Percentiles rank a stretch among this genome's conserved stretches.
Evolutionary conservation across 2,329 filamentous ascomycete species (phyloP).

Genomic region (Aspergillus terreus): DNA sequence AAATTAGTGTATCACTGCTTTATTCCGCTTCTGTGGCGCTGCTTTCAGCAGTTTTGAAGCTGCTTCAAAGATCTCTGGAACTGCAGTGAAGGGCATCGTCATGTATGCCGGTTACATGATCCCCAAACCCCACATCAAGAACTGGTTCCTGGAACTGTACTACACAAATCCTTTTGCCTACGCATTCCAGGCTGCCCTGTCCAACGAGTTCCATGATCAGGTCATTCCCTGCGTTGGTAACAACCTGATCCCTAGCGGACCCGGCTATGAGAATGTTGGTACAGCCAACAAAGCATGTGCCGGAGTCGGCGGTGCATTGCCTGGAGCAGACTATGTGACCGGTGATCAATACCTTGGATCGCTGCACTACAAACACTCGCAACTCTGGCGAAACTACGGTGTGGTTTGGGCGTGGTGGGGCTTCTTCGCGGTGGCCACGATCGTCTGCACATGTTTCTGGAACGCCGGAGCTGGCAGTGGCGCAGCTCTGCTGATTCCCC

Average conservation of each 20-base stretch:
- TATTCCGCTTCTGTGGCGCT: slow-evolving; percentile 54
- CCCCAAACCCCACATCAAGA: slow-evolving; percentile 42
- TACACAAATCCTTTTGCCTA: slow-evolving; percentile 32
- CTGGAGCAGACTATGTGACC: slow-evolving; percentile 47
- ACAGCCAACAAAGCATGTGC: slow-evolving; percentile 44
- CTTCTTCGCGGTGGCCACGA: slow-evolving; percentile 55
- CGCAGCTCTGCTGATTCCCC: slow-evolving; percentile 56
- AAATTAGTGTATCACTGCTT: slow-evolving; percentile 49
- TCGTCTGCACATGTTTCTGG: slow-evolving; percentile 56
- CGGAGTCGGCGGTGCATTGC: slow-evolving; percentile 52
- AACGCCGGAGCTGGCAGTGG: slow-evolving; percentile 41
- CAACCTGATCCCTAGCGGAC: slow-evolving; percentile 27
- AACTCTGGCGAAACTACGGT: slow-evolving; percentile 58
- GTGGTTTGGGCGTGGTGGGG: slow-evolving; percentile 60
- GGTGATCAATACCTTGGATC: slow-evolving; percentile 56
- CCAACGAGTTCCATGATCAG: slow-evolving; percentile 29
- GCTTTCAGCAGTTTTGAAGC: slow-evolving; percentile 53
- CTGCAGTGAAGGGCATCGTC: slow-evolving; percentile 25
- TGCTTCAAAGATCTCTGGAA: slow-evolving; percentile 49
- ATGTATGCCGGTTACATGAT: slow-evolving; percentile 40
- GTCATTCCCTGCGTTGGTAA: slow-evolving; percentile 26
- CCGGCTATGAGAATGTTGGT: slow-evolving; percentile 19
- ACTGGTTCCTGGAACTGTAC: slow-evolving; percentile 45
- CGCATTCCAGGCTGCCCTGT: slow-evolving; percentile 27
- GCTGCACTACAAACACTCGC: slow-evolving; percentile 48